Base-by-base conservation (phyloP, 139 green algal species). In the Chlorella sp. region DNA sequence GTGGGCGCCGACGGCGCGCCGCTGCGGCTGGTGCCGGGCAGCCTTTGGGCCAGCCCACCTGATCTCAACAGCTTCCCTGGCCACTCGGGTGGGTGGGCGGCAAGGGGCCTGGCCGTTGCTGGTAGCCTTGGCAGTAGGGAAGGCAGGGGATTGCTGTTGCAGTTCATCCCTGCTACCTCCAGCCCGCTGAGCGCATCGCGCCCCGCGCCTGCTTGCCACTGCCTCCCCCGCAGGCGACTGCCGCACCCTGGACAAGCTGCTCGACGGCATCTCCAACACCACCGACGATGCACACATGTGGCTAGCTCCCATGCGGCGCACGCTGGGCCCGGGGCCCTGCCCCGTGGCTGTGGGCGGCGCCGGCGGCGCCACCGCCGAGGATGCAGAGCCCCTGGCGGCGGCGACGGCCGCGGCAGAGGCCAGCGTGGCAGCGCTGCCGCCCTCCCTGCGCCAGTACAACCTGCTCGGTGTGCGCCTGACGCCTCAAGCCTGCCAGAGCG, bases 1-100 rank as follows among this genome's bases (percentile, higher is more conserved):
- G 40, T 85, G 25, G 79, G 60, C 0, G 58, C 71, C 1, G 43
- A 42, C n/a, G 75, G 79, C 14, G 21, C 77, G 38, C 58, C 69
- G 46, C 48, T 85, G 38, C 43, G 35, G 11, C 45, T 83, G 23
- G 25, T 8, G 0, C 8, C 60, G 2, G 46, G 21, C 17, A 38
- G 33, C 36, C 40, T 81, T 29, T 31, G 29, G 8, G 79, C 82
- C 3, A 67, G 81, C 46, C 82, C 82, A 14, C 67, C 58, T 0
- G 82, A 87, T 36, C 72, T 87, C 0, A 87, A 87, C 67, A 64
- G 55, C 51, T 82, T 87, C 51, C 60, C 71, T 1, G 77, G 74
- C 0, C 63, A 85, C 59, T 79, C 68, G 42, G 77, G 82, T 61
- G 60, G 15, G 72, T 19, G 50, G 42, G 31, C 27, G 56, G 3